Evolutionary conservation across 2,329 filamentous ascomycete genomes (phyloP).

Genomic region (Escovopsis weberi): DNA sequence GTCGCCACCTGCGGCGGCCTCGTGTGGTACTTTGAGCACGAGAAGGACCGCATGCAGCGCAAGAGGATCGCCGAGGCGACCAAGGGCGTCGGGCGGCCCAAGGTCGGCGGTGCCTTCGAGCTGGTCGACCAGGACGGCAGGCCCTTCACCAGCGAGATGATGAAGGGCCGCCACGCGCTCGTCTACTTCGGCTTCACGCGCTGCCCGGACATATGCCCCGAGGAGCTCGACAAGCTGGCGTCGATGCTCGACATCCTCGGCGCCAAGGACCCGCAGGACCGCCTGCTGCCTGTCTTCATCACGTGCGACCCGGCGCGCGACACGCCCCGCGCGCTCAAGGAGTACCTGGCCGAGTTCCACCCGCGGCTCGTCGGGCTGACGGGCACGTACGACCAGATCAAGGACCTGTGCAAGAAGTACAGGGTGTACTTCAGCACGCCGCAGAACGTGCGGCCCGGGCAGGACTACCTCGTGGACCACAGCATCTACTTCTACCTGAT

Average conservation of each 20-base stretch:
- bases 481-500: constrained; percentile 99
- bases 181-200: constrained; percentile 98
- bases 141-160: constrained; percentile 60
- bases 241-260: constrained; percentile 68
- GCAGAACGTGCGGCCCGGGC: constrained; percentile 70
- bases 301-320: constrained; percentile 92
- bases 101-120: constrained; percentile 79
- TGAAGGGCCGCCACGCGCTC: constrained; percentile 76
- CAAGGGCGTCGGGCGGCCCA: constrained; percentile 84
- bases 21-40: constrained; percentile 81
- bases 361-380: constrained; percentile 74
- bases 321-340: constrained; percentile 67
- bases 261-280: constrained; percentile 24
- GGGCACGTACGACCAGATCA: constrained; percentile 86
- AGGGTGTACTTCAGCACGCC: constrained; percentile 96
- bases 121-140: constrained; percentile 71
- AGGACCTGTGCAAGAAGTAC: constrained; percentile 88
- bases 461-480: constrained; percentile 96
- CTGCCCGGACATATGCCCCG: constrained; percentile 96
- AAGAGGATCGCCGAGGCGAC: constrained; percentile 80
- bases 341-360: constrained; percentile 87
- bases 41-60: constrained; percentile 83
- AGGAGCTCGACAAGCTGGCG: constrained; percentile 99
- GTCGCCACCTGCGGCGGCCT: constrained; percentile 62
- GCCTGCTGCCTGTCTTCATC: constrained; percentile 71